Evolutionary conservation across 768 basidiomycete species (phyloP).

Genomic region (Neoboletus magnificus): DNA sequence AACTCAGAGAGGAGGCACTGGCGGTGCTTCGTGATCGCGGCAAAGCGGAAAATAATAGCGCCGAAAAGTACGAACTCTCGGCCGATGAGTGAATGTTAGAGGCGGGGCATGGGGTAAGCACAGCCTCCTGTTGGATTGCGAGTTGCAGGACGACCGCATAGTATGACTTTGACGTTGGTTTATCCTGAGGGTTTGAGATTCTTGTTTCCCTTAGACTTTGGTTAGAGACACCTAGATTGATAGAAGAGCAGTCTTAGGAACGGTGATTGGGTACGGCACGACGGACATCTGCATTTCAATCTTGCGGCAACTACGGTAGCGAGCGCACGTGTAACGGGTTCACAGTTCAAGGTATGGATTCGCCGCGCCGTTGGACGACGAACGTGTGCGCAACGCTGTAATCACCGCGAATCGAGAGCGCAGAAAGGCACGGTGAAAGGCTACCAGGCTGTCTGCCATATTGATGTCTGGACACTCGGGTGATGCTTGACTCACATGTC

Average conservation of each 20-base stretch:
- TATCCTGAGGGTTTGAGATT: background rate
- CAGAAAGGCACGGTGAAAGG: background rate
- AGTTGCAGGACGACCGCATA: background rate
- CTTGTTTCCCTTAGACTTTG: background rate
- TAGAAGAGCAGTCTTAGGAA: background rate
- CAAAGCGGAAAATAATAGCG: background rate
- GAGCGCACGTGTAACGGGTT: background rate
- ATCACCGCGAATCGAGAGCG: slow-evolving; percentile 11
- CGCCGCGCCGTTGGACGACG: background rate
- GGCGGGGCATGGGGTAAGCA: background rate
- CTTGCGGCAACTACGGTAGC: background rate
- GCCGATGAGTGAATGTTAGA: background rate
- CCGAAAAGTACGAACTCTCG: slow-evolving; percentile 2
- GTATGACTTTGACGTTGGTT: background rate
- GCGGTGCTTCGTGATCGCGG: background rate
- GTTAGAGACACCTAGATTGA: background rate
- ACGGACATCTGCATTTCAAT: background rate
- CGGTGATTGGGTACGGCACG: background rate
- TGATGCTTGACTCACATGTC: background rate
- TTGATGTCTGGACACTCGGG: background rate
- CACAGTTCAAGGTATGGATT: background rate
- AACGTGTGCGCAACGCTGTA: slow-evolving; percentile 11
- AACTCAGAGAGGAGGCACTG: slow-evolving; percentile 42
- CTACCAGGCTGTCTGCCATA: background rate
- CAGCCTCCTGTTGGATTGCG: background rate